These are phyloP conservation scores for Globisporangium middletonii DNA, from an alignment of 352 stramenopile genomes.

Conservation along the genomic window DNA sequence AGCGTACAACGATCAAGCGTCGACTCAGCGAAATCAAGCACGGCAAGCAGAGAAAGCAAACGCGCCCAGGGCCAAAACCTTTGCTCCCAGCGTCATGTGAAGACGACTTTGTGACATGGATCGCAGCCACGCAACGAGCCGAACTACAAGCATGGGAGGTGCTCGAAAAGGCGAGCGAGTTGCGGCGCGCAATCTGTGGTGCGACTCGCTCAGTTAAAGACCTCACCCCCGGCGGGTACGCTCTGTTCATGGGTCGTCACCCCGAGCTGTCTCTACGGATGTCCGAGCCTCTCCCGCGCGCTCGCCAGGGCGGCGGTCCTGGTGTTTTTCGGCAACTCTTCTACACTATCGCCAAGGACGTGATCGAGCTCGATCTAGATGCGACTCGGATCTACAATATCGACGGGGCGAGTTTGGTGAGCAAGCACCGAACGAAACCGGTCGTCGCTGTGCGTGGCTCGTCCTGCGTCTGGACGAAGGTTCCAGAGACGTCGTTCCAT, in stretches of 20 bases:
- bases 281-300: background rate
- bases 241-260: background rate
- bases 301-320: background rate
- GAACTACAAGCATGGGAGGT: background rate
- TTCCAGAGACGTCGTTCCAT: background rate
- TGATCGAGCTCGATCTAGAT: background rate
- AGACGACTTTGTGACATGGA: background rate
- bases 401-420: background rate
- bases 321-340: background rate
- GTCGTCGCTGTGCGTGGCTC: background rate
- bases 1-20: background rate
- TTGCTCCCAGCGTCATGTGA: background rate
- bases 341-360: background rate
- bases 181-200: background rate
- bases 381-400: background rate
- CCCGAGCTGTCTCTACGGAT: background rate
- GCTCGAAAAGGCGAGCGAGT: background rate
- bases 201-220: background rate
- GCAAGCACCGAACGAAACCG: background rate
- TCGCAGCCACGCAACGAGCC: background rate
- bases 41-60: background rate
- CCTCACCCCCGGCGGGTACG: background rate
- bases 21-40: background rate
- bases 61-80: background rate
- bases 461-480: background rate